Base-by-base conservation (phyloP, 768 basidiomycete genomes). In the Amanita rubescens region DNA sequence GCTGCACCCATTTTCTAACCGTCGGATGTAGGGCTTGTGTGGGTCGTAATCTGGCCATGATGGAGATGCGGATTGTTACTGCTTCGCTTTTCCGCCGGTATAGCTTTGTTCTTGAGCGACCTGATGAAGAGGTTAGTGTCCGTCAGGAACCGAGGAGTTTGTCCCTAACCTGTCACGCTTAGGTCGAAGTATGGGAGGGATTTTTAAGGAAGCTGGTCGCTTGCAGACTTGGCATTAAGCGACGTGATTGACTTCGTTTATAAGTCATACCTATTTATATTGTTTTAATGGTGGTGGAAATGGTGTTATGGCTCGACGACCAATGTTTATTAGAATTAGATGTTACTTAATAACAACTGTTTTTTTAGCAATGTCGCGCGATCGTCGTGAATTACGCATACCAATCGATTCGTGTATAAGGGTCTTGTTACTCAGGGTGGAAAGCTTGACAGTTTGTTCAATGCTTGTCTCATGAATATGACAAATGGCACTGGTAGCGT, bases 121-220 rank as follows among this genome's bases (percentile, higher is more conserved):
- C 81, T 14, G 75, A 79, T 34, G 68, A 80, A 51, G 69, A 69
- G 65, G 87, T 85, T 56, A 54, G 80, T 69, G 12, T 30, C 30
- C 37, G 27, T 35, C 49, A 39, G 19, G 33, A 30, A 22, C 25
- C 39, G 14, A 32, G 41, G 2, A 44, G 19, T 15, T 35, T 14
- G 42, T 44, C 20, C 7, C 34, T 39, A 34, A 54, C 17, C 27
- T 42, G 25, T 30, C 22, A 22, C 49, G 37, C 9, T 5, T 60
- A 90, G 84, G 69, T 94, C 51, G 74, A 80, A 34, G 90, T 85
- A 1, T 72, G 80, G 12, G 92, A 95, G 70, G 93, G 93, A 2
- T 94, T 95, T 71, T 71, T 94, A 56, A 75, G 92, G 59, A 94
- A 94, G 71, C 91, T 90, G 0, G 66, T 87, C 27, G 71, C 68